Evolutionary conservation across 2,329 filamentous ascomycete species (phyloP).

Genomic region (Fusarium proliferatum): DNA sequence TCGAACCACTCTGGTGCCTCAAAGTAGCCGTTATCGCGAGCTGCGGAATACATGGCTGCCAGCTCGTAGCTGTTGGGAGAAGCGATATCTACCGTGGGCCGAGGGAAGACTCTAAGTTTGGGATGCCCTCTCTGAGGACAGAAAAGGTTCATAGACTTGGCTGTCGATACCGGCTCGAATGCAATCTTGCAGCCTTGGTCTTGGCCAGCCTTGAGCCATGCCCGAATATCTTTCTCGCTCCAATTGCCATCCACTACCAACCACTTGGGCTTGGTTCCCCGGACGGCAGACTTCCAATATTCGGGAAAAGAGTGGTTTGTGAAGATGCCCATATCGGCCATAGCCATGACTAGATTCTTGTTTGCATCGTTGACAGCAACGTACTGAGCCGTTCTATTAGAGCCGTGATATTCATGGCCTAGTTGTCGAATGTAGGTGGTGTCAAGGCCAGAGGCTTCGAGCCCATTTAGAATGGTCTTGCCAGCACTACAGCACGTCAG

Average conservation of each 20-base stretch:
- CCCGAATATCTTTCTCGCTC: conserved; percentile 71
- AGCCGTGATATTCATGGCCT: conserved; percentile 58
- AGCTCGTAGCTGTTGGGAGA: conserved; percentile 90
- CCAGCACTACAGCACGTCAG: conserved; percentile 68
- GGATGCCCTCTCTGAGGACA: conserved; percentile 52
- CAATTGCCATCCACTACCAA: conserved; percentile 91
- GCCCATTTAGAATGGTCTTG: conserved; percentile 73
- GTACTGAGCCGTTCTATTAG: conserved; percentile 85
- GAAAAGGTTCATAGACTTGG: conserved; percentile 81
- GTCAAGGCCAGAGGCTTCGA: conserved; percentile 73
- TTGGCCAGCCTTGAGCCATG: conserved; percentile 74
- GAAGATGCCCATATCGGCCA: conserved; percentile 95
- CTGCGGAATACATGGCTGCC: conserved; percentile 78
- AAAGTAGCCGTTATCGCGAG: conserved; percentile 74
- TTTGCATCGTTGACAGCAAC: conserved; percentile 86
- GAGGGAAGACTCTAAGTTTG: conserved; percentile 66
- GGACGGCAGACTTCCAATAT: conserved; percentile 71
- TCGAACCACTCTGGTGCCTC: conserved; percentile 80
- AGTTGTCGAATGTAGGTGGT: conserved; percentile 71
- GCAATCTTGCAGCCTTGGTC: conserved; percentile 69
- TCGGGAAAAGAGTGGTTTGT: conserved; percentile 63
- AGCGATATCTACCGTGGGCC: conserved; percentile 74
- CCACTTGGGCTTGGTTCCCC: conserved; percentile 73
- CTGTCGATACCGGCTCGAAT: conserved; percentile 89
- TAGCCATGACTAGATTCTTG: conserved; percentile 88